Conservation (phyloP, 495 filamentous ascomycete species). For the Lentithecium fluviatile region DNA sequence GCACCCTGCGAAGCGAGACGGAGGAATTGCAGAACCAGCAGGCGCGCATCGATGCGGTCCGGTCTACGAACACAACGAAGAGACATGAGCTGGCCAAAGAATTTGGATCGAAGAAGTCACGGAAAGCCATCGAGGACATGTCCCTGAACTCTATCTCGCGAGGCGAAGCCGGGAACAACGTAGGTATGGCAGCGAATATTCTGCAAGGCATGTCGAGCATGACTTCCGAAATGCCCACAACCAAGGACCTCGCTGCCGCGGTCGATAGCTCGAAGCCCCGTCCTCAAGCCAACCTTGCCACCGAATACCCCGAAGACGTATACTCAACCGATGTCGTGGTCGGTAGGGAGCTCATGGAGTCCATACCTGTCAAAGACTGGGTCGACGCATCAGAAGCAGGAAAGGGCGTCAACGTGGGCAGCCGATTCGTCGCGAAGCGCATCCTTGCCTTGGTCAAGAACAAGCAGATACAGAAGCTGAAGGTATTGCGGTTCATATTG, state of each 20-base stretch:
- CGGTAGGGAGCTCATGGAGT: constrained; percentile 56
- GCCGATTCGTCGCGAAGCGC: constrained; percentile 66
- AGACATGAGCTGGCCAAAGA: constrained; percentile 75
- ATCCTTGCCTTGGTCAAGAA: constrained; percentile 56
- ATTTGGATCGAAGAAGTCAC: constrained; percentile 93
- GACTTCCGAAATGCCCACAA: constrained; percentile 57
- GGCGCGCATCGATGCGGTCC: constrained; percentile 42
- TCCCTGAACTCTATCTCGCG: constrained; percentile 73
- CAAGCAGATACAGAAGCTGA: constrained; percentile 59
- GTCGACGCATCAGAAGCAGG: constrained; percentile 61
- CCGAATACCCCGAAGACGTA: constrained; percentile 72
- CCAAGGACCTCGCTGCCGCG: constrained; percentile 62
- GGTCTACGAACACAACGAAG: constrained; percentile 40
- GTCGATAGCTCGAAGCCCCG: constrained; percentile 73
- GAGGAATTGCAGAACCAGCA: constrained; percentile 58
- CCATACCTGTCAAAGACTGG: constrained; percentile 73
- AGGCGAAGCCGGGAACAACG: constrained; percentile 16
- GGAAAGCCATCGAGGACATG: constrained; percentile 74
- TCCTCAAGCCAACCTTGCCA: constrained; percentile 71
- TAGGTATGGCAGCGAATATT: constrained; percentile 31
- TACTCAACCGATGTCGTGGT: constrained; percentile 73
- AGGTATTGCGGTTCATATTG: constrained; percentile 65
- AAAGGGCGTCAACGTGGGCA: constrained; percentile 49
- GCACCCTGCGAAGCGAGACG: constrained; percentile 35
- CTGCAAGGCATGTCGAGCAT: constrained; percentile 50